Conservation (phyloP, 2,329 filamentous ascomycete species). For the Plectosphaerella cucumerina region DNA sequence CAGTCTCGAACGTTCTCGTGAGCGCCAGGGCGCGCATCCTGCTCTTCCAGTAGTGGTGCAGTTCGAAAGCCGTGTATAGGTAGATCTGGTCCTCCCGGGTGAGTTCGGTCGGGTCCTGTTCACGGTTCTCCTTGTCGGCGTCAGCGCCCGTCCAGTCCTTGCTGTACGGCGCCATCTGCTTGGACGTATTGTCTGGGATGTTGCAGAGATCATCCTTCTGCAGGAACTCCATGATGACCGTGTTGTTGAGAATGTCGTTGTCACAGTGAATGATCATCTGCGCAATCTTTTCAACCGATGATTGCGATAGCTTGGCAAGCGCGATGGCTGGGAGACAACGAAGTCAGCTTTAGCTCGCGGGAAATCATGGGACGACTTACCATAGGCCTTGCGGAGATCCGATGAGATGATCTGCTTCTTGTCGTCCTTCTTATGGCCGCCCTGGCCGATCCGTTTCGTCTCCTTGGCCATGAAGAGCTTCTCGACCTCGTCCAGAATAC, state of each 20-base stretch:
- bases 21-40: constrained; percentile 87
- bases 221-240: constrained; percentile 93
- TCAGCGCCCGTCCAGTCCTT: constrained; percentile 94
- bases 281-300: constrained; percentile 77
- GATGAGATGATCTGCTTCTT: constrained; percentile 96
- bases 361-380: no score
- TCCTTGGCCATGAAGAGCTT: constrained; percentile 97
- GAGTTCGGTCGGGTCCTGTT: constrained; percentile 82
- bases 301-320: constrained; percentile 86
- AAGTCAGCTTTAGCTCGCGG: constrained; percentile 11
- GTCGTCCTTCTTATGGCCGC: constrained; percentile 72
- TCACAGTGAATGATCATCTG: constrained; percentile 97
- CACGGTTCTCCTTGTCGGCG: constrained; percentile 70
- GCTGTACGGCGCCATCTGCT: constrained; percentile 90
- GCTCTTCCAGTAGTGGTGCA: constrained; percentile 98
- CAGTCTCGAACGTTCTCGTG: constrained; percentile 76
- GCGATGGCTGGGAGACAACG: constrained; percentile 65
- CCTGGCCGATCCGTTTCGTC: constrained; percentile 77
- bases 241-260: constrained; percentile 79
- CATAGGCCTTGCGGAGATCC: constrained; percentile 84
- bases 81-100: constrained; percentile 96
- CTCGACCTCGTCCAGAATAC: constrained; percentile 95
- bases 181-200: constrained; percentile 84
- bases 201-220: constrained; percentile 90
- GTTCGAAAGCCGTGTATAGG: constrained; percentile 85